These are phyloP conservation scores for Pistacia vera DNA, from an alignment of 345 rosid species.

Conservation along the genomic window DNA sequence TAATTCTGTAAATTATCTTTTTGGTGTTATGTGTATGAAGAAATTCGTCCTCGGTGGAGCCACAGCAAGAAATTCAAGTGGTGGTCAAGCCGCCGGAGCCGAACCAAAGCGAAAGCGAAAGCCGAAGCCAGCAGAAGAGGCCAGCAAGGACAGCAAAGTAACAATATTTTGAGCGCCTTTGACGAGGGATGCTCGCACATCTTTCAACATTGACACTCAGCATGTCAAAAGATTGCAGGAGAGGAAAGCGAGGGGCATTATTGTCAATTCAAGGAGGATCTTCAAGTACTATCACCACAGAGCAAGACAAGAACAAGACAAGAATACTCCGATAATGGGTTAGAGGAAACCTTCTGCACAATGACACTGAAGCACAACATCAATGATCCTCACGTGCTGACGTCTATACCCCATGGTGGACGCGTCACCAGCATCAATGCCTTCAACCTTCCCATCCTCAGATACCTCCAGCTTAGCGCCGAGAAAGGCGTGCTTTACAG, in stretches of 20 bases:
- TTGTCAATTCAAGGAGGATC: slow-evolving; percentile 43
- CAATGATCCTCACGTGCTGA: slow-evolving; percentile 53
- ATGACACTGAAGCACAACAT: slow-evolving; percentile 46
- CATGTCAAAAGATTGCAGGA: slow-evolving; percentile 49
- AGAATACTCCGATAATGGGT: slow-evolving; percentile 34
- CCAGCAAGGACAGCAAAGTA: slow-evolving; percentile 16
- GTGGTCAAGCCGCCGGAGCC: not conserved
- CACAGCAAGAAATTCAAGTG: slow-evolving; percentile 24
- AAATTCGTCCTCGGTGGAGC: slow-evolving; percentile 56
- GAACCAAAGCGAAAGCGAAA: not conserved
- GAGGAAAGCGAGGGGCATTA: slow-evolving; percentile 57
- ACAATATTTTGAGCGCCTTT: slow-evolving; percentile 51
- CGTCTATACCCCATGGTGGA: slow-evolving; percentile 59
- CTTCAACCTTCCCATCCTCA: slow-evolving; percentile 57
- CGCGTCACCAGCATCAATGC: slow-evolving; percentile 58
- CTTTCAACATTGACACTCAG: slow-evolving; percentile 42
- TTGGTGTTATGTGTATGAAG: slow-evolving; percentile 16
- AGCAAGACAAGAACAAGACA: slow-evolving; percentile 9
- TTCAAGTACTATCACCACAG: slow-evolving; percentile 32
- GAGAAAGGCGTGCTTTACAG: slow-evolving; percentile 47
- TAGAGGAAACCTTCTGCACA: slow-evolving; percentile 65
- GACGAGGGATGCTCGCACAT: slow-evolving; percentile 35
- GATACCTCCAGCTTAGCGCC: slow-evolving; percentile 50
- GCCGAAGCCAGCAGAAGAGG: slow-evolving; percentile 13
- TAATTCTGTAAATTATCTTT: not conserved